phyloP scores from a whole-genome alignment of 768 basidiomycete species.

The Boletus patriciae region DNA sequence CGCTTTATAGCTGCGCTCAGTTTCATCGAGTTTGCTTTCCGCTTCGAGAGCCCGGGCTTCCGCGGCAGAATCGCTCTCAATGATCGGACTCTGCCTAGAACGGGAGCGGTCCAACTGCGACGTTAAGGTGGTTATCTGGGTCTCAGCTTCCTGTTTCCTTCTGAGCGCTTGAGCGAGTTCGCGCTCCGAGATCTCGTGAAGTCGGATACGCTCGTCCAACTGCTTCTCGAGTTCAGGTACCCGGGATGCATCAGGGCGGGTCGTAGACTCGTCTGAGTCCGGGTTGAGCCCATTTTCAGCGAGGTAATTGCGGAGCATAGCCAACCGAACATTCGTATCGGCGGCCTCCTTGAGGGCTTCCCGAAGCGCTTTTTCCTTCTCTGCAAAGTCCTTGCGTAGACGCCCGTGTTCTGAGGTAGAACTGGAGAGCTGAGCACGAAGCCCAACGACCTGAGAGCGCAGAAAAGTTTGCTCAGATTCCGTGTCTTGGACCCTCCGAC shows the following conservation, averaged over 20 bases:
- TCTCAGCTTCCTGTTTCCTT: constrained; percentile 73
- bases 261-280: constrained; percentile 62
- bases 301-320: constrained; percentile 81
- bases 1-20: constrained; percentile 73
- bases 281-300: constrained; percentile 83
- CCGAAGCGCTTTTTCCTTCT: constrained; percentile 62
- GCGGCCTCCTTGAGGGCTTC: constrained; percentile 65
- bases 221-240: constrained; percentile 76
- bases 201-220: constrained; percentile 68
- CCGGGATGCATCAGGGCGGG: constrained; percentile 37
- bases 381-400: constrained; percentile 65
- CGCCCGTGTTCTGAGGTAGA: constrained; percentile 68
- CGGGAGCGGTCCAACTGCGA: constrained; percentile 66
- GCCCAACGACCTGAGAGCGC: constrained; percentile 68
- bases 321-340: constrained; percentile 70
- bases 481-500: constrained; percentile 58
- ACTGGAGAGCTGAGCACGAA: constrained; percentile 71
- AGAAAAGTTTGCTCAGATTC: constrained; percentile 65
- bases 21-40: constrained; percentile 79
- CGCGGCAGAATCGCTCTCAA: constrained; percentile 35
- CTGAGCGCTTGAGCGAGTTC: constrained; percentile 67
- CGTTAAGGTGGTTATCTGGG: constrained; percentile 61
- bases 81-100: constrained; percentile 54
- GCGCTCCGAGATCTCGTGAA: constrained; percentile 73
- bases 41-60: constrained; percentile 59